Base-by-base conservation (phyloP, 129 eudicot species). In the Dittrichia graveolens region DNA sequence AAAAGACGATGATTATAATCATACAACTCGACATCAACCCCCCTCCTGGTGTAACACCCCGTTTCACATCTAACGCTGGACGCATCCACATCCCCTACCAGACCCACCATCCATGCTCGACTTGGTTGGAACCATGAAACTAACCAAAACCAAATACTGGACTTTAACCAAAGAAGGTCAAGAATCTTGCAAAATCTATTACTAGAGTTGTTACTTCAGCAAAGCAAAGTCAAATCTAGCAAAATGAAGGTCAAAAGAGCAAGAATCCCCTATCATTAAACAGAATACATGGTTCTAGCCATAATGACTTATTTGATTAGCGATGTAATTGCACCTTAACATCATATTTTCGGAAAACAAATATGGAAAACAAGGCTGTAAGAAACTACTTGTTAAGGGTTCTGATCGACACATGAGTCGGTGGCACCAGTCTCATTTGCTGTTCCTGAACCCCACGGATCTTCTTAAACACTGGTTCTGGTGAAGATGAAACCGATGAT, bases 401-500 rank as follows among this genome's bases (percentile, higher is more conserved):
- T 45, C 80, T 66, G 55, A 72, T 37, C 13, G 86, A 77, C 58
- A 72, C 59, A 24, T 79, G 81, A 68, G 79, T 73, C 61, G 75
- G 64, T 12, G 84, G 79, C 58, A 75, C 72, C 87, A 86, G 71
- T 82, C 83, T 86, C 90, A 86, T 86, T 48, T 69, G 85, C 78
- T 82, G 91, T 57, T 86, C 90, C 68, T 80, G 88, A 71, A 86
- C 76, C 60, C 86, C 76, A 55, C 86, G 83, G 71, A 85, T 83
- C 85, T 86, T 89, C 95, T 93, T 93, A 49, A 82, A 74, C 41
- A 72, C n/a, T 5, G 85, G 89, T 72, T 89, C 95, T 7, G 92
- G 86, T 24, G 87, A 85, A 48, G 98, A 82, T 65, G 85, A 75
- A 66, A 82, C 82, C 3, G 87, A 75, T 44, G 87, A 61, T 43